Conservation (phyloP, 345 rosid species). For the Linum trigynum region DNA sequence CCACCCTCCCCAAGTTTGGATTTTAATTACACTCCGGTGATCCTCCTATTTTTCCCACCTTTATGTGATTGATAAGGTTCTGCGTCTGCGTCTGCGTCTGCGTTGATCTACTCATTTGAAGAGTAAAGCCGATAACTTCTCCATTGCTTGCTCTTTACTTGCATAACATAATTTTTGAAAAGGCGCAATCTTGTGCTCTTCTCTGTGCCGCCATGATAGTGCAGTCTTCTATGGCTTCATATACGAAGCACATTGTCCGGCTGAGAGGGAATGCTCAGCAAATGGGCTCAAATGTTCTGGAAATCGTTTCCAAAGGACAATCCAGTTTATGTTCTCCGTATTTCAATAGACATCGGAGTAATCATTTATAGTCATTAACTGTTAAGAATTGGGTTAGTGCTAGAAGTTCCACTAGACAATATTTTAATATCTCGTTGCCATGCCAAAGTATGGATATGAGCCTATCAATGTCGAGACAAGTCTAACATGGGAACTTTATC, state of each 20-base stretch:
- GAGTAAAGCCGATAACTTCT: neutral
- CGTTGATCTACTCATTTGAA: too few species aligned
- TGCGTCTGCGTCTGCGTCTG: too few species aligned
- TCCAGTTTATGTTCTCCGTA: slow-evolving; percentile 29
- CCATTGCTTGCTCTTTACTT: neutral
- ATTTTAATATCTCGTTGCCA: slow-evolving; percentile 39
- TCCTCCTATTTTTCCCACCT: too few species aligned
- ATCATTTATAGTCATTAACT: slow-evolving; percentile 24
- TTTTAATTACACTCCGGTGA: too few species aligned
- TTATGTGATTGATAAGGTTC: too few species aligned
- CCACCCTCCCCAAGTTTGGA: too few species aligned
- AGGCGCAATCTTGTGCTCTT: neutral
- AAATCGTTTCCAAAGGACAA: slow-evolving; percentile 28
- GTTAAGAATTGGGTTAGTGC: slow-evolving; percentile 27
- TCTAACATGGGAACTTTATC: slow-evolving; percentile 31
- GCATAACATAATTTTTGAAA: neutral
- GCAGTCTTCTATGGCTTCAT: slow-evolving; percentile 39
- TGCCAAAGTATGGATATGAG: slow-evolving; percentile 28
- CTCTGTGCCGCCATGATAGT: slow-evolving; percentile 39
- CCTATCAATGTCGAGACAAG: slow-evolving; percentile 34
- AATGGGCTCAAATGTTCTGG: slow-evolving; percentile 31
- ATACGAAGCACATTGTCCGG: slow-evolving; percentile 35
- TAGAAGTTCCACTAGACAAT: slow-evolving; percentile 26
- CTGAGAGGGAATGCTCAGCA: slow-evolving; percentile 29
- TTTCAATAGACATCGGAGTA: slow-evolving; percentile 25